Evolutionary conservation across 2,329 filamentous ascomycete species (phyloP).

Genomic region (Exophiala viscosa): DNA sequence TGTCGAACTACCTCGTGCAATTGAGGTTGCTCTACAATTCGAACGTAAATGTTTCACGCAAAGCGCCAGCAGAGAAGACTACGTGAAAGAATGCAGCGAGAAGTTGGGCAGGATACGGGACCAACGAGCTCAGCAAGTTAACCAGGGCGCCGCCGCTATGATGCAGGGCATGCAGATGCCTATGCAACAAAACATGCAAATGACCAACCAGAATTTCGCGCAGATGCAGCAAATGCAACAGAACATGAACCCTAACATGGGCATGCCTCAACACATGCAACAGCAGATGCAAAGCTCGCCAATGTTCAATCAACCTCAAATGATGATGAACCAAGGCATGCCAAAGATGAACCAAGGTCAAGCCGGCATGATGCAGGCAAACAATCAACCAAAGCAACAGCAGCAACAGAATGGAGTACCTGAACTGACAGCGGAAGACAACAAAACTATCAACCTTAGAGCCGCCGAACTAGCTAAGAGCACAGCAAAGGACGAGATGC

Average conservation of each 20-base stretch:
- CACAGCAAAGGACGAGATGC: constrained; percentile 43
- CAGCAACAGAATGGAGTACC: constrained; percentile 24
- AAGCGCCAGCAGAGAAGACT: constrained; percentile 35
- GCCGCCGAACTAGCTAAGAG: constrained; percentile 47
- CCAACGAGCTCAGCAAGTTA: constrained; percentile 40
- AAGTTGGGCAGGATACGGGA: constrained; percentile 45
- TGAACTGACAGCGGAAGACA: constrained; percentile 40
- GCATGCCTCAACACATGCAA: constrained; percentile 49
- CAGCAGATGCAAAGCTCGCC: constrained; percentile 51
- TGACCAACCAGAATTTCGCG: constrained; percentile 39
- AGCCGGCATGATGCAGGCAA: constrained; percentile 26
- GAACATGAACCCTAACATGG: constrained; percentile 34
- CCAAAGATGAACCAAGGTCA: constrained; percentile 24
- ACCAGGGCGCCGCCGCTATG: constrained; percentile 19
- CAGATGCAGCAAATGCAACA: constrained; percentile 30
- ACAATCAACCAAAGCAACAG: constrained; percentile 31
- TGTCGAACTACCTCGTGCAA: constrained; percentile 36
- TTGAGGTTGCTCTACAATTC: constrained; percentile 42
- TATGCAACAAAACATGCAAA: constrained; percentile 29
- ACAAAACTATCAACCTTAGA: constrained; percentile 40
- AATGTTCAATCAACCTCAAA: constrained; percentile 38
- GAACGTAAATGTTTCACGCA: constrained; percentile 45
- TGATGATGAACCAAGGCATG: constrained; percentile 26
- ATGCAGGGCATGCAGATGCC: constrained; percentile 41
- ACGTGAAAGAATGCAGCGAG: constrained; percentile 42